Evolutionary conservation across 495 filamentous ascomycete genomes (phyloP).

Genomic region (Talaromyces adpressus): DNA sequence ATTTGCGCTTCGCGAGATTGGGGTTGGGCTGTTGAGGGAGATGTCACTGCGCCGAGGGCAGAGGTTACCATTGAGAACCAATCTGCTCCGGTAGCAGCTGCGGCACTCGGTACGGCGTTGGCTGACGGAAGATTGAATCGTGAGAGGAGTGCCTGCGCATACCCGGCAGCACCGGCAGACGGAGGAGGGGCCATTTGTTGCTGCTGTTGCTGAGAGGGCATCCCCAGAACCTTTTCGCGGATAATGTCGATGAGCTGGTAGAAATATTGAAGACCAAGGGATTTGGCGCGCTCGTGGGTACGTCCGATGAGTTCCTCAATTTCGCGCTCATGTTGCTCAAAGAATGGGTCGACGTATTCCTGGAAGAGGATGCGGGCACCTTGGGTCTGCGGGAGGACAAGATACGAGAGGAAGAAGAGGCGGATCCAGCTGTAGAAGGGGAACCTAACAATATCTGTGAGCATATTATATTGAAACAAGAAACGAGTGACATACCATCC

Average conservation of each 20-base stretch:
- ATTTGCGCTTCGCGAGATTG: constrained; percentile 34
- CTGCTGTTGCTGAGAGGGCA: constrained; percentile 41
- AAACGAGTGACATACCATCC: constrained; percentile 51
- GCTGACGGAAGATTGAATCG: constrained; percentile 73
- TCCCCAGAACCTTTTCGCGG: constrained; percentile 65
- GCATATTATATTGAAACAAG: neutral
- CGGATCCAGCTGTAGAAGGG: constrained; percentile 95
- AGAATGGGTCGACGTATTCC: constrained; percentile 78
- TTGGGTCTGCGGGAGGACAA: constrained; percentile 94
- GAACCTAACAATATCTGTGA: constrained; percentile 60
- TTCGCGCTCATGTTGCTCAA: constrained; percentile 75
- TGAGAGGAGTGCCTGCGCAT: constrained; percentile 73
- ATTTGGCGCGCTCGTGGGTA: constrained; percentile 71
- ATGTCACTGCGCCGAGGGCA: constrained; percentile 49
- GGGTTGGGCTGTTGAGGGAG: constrained; percentile 6
- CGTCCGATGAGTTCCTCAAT: constrained; percentile 87
- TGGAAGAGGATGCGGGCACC: constrained; percentile 82
- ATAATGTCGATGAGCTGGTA: constrained; percentile 70
- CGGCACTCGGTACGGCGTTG: constrained; percentile 26
- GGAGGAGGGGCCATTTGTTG: constrained; percentile 45
- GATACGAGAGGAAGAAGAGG: constrained; percentile 81
- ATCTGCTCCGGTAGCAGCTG: constrained; percentile 60
- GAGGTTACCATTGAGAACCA: constrained; percentile 56
- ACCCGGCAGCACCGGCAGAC: constrained; percentile 42
- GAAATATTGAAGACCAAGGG: constrained; percentile 73